These are phyloP conservation scores for Fusarium brevicatenulatum DNA, from an alignment of 2,329 filamentous ascomycete species.

Conservation along the genomic window DNA sequence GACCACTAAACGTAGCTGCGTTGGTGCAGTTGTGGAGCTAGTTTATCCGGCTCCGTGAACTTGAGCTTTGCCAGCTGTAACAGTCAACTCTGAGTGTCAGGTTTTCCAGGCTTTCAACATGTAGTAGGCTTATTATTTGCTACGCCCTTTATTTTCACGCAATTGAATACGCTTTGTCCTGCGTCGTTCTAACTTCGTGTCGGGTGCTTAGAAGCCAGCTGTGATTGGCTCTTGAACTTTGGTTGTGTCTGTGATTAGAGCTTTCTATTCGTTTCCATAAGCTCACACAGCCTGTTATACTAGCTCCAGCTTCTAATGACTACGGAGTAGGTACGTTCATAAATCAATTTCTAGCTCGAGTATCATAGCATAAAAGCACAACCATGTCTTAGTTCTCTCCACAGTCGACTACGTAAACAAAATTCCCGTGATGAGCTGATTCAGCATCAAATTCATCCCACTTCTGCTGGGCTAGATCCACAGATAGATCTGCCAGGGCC, in stretches of 20 bases:
- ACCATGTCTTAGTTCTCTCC: conserved; percentile 1
- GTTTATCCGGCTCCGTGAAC: conserved; percentile 32
- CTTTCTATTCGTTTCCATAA: neutral
- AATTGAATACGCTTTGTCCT: neutral
- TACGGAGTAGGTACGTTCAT: neutral
- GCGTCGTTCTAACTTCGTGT: neutral
- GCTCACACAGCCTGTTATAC: neutral
- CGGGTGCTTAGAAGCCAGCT: neutral
- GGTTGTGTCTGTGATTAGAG: neutral
- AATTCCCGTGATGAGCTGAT: conserved; percentile 23
- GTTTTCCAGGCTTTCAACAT: neutral
- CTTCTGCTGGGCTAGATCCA: conserved; percentile 31
- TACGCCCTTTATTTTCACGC: neutral
- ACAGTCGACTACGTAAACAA: neutral
- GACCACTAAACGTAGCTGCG: conserved; percentile 27
- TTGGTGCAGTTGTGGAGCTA: conserved; percentile 12
- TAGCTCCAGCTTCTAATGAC: neutral
- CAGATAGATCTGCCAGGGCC: conserved; percentile 6
- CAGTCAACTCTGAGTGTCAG: neutral
- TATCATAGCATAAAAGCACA: neutral
- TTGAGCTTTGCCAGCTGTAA: neutral
- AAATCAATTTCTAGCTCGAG: neutral
- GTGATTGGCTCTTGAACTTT: neutral
- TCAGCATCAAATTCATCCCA: conserved; percentile 28
- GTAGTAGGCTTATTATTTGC: neutral